Evolutionary conservation across 116 monocot species (phyloP).

Genomic region (Iris pallida): DNA sequence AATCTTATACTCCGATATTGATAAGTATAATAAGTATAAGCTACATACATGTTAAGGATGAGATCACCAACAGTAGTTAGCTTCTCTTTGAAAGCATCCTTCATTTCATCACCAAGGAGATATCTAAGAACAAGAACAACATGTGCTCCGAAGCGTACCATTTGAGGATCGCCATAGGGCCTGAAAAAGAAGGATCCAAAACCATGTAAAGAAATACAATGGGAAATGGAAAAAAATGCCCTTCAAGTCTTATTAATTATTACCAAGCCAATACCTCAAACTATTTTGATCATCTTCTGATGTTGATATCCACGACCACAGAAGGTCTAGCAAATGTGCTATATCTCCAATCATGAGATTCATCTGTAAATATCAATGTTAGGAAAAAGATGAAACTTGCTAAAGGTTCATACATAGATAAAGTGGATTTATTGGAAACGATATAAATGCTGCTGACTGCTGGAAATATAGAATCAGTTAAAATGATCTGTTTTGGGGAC

Average conservation of each 20-base stretch:
- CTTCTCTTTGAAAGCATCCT: constrained; percentile 78
- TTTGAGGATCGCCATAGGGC: constrained; percentile 83
- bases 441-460: too few species aligned
- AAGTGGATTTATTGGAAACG: too few species aligned
- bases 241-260: background rate
- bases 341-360: constrained; percentile 82
- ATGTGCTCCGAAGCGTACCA: constrained; percentile 96
- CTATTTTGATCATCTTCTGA: constrained; percentile 70
- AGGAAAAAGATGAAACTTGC: constrained; percentile 2
- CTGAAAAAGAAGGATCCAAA: constrained; percentile 34
- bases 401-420: background rate
- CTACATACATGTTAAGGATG: constrained; percentile 78
- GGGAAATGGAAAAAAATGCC: background rate
- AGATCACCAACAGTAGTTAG: constrained; percentile 79
- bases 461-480: too few species aligned
- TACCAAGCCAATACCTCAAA: constrained; percentile 25
- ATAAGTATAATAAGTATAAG: background rate
- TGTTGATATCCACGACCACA: constrained; percentile 96
- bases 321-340: constrained; percentile 76
- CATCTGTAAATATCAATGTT: constrained; percentile 52
- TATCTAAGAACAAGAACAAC: constrained; percentile 87
- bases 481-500: too few species aligned
- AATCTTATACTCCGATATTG: too few species aligned
- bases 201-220: constrained; percentile 5
- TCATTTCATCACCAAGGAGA: constrained; percentile 78